Conservation (phyloP, 2,329 filamentous ascomycete species). For the Tolypocladium inflatum region DNA sequence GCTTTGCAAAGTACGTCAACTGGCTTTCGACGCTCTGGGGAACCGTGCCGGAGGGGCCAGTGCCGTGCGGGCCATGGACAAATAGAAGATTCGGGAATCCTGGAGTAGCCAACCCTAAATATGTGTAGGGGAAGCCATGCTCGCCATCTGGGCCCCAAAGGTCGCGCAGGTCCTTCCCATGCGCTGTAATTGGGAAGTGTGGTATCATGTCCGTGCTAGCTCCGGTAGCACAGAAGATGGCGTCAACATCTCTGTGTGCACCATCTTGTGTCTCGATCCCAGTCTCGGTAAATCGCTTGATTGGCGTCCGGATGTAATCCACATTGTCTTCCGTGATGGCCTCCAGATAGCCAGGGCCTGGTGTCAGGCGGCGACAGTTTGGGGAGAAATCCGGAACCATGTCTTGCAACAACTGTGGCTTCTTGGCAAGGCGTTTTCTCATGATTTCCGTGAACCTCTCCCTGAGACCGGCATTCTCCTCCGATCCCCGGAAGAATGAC, state of each 20-base stretch:
- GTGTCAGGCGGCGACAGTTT: slow-evolving; percentile 55
- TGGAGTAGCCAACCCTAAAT: slow-evolving; percentile 53
- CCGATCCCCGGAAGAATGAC: slow-evolving; percentile 42
- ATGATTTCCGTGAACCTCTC: slow-evolving; percentile 39
- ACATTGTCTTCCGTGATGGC: slow-evolving; percentile 53
- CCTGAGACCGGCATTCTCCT: slow-evolving; percentile 36
- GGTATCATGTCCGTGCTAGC: slow-evolving; percentile 51
- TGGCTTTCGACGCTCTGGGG: slow-evolving; percentile 59
- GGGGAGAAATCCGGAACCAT: slow-evolving; percentile 55
- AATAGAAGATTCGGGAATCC: slow-evolving; percentile 61
- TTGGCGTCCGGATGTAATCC: slow-evolving; percentile 47
- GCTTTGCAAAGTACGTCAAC: slow-evolving; percentile 53
- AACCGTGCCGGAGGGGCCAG: slow-evolving; percentile 54
- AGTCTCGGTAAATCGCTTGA: slow-evolving; percentile 46
- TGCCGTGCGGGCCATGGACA: slow-evolving; percentile 50
- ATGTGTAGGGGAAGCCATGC: slow-evolving; percentile 57
- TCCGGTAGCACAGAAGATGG: slow-evolving; percentile 60
- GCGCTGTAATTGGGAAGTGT: slow-evolving; percentile 48
- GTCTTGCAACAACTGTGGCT: slow-evolving; percentile 44
- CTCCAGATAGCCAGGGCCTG: slow-evolving; percentile 59
- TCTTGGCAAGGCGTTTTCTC: slow-evolving; percentile 39
- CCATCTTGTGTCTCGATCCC: slow-evolving; percentile 54
- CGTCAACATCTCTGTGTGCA: slow-evolving; percentile 46
- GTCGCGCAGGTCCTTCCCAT: slow-evolving; percentile 41
- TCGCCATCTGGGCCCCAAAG: slow-evolving; percentile 47